A percentile compares a stretch with the other conserved stretches of the same genome.
Conservation (phyloP, 371 early-diverging fungal genomes). For the Mortierella sp. region DNA sequence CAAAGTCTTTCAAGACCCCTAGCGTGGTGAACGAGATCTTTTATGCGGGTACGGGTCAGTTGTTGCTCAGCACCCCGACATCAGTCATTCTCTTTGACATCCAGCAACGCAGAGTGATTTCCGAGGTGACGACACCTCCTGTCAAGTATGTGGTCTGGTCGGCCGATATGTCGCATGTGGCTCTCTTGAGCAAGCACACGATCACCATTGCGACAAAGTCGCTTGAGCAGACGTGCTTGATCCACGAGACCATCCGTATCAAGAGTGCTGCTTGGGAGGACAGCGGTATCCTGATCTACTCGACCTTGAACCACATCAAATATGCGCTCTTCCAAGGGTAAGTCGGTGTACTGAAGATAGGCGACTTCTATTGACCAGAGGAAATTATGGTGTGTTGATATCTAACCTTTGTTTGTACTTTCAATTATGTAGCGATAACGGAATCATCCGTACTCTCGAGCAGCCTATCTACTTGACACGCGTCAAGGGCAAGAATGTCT, state of each 20-base stretch:
- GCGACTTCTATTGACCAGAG: too few relatives aligned
- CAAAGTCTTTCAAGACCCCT: conserved; percentile 89
- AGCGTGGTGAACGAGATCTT: conserved; percentile 84
- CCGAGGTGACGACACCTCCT: conserved; percentile 79
- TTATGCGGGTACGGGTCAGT: conserved; percentile 84
- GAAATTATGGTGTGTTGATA: too few relatives aligned
- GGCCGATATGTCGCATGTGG: conserved; percentile 85
- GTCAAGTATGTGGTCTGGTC: conserved; percentile 95
- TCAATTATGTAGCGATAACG: conserved; percentile 79
- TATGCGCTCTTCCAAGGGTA: conserved; percentile 95
- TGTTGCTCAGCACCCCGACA: conserved; percentile 84
- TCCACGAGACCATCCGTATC: conserved; percentile 98
- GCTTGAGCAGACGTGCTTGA: conserved; percentile 83
- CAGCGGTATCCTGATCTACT: conserved; percentile 92
- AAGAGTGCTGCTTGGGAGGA: conserved; percentile 97
- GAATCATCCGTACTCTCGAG: conserved; percentile 95
- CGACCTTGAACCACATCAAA: conserved; percentile 98
- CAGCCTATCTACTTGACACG: conserved; percentile 92
- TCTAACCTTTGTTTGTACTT: conserved; percentile 2
- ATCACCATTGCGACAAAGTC: conserved; percentile 89
- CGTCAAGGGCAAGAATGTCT: conserved; percentile 85
- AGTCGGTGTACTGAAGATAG: too few relatives aligned
- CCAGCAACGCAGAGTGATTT: conserved; percentile 78
- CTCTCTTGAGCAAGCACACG: conserved; percentile 92
- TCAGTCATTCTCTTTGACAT: conserved; percentile 91